phyloP scores from a whole-genome alignment of 116 monocot species.

The Dioscorea cayenensis region DNA sequence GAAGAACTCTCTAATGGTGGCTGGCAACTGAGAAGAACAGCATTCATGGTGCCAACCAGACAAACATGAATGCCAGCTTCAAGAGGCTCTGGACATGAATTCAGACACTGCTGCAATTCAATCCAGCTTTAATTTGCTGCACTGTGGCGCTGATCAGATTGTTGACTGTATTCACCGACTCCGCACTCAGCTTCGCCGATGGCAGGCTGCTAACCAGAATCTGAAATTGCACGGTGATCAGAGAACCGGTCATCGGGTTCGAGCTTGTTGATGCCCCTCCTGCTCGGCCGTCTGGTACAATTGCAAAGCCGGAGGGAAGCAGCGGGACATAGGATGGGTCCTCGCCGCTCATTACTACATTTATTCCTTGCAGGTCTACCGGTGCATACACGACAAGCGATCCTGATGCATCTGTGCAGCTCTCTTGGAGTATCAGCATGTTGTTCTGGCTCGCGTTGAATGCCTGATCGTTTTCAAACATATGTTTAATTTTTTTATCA shows the following conservation, averaged over 20 bases:
- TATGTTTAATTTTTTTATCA: not conserved
- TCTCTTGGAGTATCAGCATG: slow-evolving; percentile 92
- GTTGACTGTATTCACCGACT: slow-evolving; percentile 74
- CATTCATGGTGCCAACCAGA: slow-evolving; percentile 42
- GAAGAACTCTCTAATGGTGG: not conserved
- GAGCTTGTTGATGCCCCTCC: slow-evolving; percentile 34
- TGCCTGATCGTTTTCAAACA: slow-evolving; percentile 33
- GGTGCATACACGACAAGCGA: slow-evolving; percentile 78
- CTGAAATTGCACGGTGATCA: slow-evolving; percentile 80
- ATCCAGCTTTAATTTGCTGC: slow-evolving; percentile 64
- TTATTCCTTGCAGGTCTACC: slow-evolving; percentile 53
- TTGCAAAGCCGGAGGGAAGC: slow-evolving; percentile 78
- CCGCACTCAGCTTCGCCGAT: slow-evolving; percentile 48
- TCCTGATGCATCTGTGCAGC: slow-evolving; percentile 70
- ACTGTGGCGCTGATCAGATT: slow-evolving; percentile 67
- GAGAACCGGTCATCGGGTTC: slow-evolving; percentile 29
- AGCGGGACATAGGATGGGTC: slow-evolving; percentile 69
- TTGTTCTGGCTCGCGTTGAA: slow-evolving; percentile 52
- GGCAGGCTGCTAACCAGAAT: slow-evolving; percentile 69
- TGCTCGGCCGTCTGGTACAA: slow-evolving; percentile 57
- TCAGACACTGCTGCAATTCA: slow-evolving; percentile 45
- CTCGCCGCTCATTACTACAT: slow-evolving; percentile 77
- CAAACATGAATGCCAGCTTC: slow-evolving; percentile 31
- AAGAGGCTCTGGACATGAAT: slow-evolving; percentile 9
- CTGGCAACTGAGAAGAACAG: slow-evolving; percentile 25